Evolutionary conservation across 2,329 filamentous ascomycete species (phyloP).

Genomic region (Arachnomyces sp.): DNA sequence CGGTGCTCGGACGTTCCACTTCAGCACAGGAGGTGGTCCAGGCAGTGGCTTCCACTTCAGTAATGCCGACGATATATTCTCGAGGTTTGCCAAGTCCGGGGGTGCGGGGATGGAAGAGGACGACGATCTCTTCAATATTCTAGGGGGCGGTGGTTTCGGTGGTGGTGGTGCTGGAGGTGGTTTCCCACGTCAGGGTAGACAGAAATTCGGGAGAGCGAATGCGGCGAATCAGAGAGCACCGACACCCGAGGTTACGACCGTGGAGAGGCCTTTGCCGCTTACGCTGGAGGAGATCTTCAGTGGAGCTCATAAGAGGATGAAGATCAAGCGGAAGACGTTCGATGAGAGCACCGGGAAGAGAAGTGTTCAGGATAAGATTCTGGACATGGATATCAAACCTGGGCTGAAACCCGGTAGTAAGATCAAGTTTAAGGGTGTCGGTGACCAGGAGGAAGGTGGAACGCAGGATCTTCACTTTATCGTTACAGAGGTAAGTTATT

Average conservation of each 20-base stretch:
- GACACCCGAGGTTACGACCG: conserved; percentile 80
- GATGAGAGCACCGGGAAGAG: conserved; percentile 74
- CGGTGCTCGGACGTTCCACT: conserved; percentile 40
- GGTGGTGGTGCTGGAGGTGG: conserved; percentile 37
- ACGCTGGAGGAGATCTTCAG: conserved; percentile 82
- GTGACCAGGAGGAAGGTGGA: conserved; percentile 92
- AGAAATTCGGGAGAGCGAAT: conserved; percentile 10
- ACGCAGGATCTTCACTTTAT: conserved; percentile 95
- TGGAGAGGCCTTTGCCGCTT: conserved; percentile 75
- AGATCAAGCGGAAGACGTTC: conserved; percentile 94
- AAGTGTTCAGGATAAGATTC: conserved; percentile 76
- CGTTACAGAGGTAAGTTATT: conserved; percentile 70
- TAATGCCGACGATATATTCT: conserved; percentile 76
- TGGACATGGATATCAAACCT: conserved; percentile 92
- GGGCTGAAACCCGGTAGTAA: conserved; percentile 95
- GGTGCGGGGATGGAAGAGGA: conserved; percentile 43
- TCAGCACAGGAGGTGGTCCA: conserved; percentile 45
- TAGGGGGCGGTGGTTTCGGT: conserved; percentile 35
- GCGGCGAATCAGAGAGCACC: conserved; percentile 26
- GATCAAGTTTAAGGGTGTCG: conserved; percentile 97
- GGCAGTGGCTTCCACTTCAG: conserved; percentile 70
- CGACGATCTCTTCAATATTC: conserved; percentile 48
- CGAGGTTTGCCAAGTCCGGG: conserved; percentile 64
- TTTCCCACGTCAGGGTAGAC: conserved; percentile 23
- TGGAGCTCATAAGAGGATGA: conserved; percentile 91